Evolutionary conservation across 148 eudicot species (phyloP), one percentile per base, ranked within the genome.

Genomic region (Fagopyrum tataricum): DNA sequence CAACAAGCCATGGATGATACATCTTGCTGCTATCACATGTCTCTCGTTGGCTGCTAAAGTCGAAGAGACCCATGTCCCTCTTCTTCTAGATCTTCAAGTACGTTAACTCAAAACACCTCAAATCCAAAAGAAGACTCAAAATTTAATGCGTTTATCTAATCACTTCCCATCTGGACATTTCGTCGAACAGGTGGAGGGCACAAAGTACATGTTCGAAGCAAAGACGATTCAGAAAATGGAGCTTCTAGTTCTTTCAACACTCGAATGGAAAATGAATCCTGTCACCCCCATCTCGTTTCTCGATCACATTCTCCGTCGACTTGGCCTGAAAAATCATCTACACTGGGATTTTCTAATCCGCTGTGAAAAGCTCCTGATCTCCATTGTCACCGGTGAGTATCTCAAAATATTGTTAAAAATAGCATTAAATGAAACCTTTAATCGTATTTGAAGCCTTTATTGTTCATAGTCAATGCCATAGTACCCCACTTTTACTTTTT

Each of bases 1-100:
- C 1, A 81, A 58, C 2, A 85, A 88, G 81, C 90, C 93, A 64
- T 93, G 98, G 98, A 81, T 84, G 91, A 72, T 83, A 56, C 96
- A 90, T 20, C 91, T 93, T 62, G 75, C 79, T 67, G 96, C 98
- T 79, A 93, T 90, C 13, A 73, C 96, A 79, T 92, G 97, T 72
- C 79, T 92, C 67, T 92, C 97, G 73, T 72, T 92, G 52, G 97
- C 97, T 77, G 96, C 98, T 11, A 92, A 92, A 84, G 93, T 92
- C 76, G 96, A 90, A 86, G 96, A 90, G 71, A 85, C 89, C 39
- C 69, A 84, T 14, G 96, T 88, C 23, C 98, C 96, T 71, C 84
- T 86, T 42, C 89, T 92, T 71, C 26, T 92, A 44, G 89, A 92
- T 61, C 93, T 92, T 51, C 98, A 92, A 82, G 98, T 92, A 88